A percentile compares a stretch with the other conserved stretches of the same genome.
Conservation (phyloP, 2,329 filamentous ascomycete species). For the Fusarium graminum region DNA sequence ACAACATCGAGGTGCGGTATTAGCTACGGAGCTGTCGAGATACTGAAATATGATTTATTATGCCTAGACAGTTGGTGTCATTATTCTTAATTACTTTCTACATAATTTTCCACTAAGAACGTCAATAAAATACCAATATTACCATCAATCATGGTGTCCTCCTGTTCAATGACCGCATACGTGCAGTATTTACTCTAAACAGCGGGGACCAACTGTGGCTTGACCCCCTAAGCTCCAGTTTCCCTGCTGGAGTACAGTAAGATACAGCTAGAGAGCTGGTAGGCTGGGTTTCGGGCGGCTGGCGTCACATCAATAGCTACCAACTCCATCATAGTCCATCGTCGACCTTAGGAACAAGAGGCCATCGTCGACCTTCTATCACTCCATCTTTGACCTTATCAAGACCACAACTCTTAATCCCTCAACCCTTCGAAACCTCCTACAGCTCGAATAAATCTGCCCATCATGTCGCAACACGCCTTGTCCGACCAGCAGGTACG, state of each 20-base stretch:
- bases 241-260: slow-evolving; percentile 35
- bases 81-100: neutral
- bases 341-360: slow-evolving; percentile 35
- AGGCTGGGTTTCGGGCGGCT: slow-evolving; percentile 30
- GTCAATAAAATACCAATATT: neutral
- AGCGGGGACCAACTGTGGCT: slow-evolving; percentile 42
- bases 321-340: slow-evolving; percentile 41
- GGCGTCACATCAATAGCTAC: slow-evolving; percentile 50
- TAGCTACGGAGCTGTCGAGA: neutral
- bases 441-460: slow-evolving; percentile 39
- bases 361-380: slow-evolving; percentile 43
- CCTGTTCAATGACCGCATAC: slow-evolving; percentile 33
- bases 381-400: slow-evolving; percentile 14
- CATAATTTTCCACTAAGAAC: too few relatives aligned
- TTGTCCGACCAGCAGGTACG: slow-evolving; percentile 97
- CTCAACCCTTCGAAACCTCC: slow-evolving; percentile 24
- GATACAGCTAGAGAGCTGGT: slow-evolving; percentile 29
- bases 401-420: slow-evolving; percentile 8
- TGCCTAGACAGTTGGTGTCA: neutral
- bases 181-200: slow-evolving; percentile 8
- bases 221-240: slow-evolving; percentile 31
- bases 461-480: slow-evolving; percentile 93
- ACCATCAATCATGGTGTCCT: neutral
- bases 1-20: neutral
- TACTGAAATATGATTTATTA: neutral